Conservation (phyloP, 2,329 filamentous ascomycete genomes). For the Tetracladium maxilliforme region DNA sequence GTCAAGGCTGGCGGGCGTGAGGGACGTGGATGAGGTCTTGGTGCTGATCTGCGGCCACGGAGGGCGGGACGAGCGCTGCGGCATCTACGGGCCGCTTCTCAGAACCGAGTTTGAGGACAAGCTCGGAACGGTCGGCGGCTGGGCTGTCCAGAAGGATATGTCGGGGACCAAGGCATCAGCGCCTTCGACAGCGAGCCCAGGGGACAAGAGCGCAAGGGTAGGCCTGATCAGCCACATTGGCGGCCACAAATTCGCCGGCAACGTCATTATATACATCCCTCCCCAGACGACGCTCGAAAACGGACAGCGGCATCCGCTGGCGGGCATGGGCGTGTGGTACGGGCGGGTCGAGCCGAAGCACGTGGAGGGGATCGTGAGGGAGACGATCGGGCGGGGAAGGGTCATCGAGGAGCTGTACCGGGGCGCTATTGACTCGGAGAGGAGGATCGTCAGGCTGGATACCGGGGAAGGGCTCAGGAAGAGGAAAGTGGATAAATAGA, state of each 20-base stretch:
- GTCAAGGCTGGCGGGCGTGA: constrained; percentile 34
- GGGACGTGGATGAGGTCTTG: constrained; percentile 50
- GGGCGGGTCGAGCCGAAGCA: constrained; percentile 61
- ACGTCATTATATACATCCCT: constrained; percentile 69
- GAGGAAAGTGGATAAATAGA: no score
- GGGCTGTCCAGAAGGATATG: constrained; percentile 10
- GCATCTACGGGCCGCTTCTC: constrained; percentile 62
- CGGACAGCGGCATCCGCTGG: constrained; percentile 38
- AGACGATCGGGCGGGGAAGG: constrained; percentile 53
- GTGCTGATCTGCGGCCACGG: constrained; percentile 84
- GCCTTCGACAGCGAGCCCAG: no score
- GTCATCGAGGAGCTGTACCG: constrained; percentile 59
- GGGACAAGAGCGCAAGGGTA: constrained; percentile 37
- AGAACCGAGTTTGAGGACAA: constrained; percentile 52
- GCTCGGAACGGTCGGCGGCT: constrained; percentile 31
- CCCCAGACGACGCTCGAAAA: constrained; percentile 25
- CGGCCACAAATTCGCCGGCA: constrained; percentile 76
- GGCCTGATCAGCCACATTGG: constrained; percentile 68
- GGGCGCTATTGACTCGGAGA: no score
- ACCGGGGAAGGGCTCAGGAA: no score
- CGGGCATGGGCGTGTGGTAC: constrained; percentile 69
- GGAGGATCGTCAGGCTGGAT: no score
- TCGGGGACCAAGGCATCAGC: no score
- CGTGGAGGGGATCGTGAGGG: constrained; percentile 59
- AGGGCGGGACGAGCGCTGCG: constrained; percentile 69